A percentile compares a stretch with the other conserved stretches of the same genome.
Evolutionary conservation across 176 grass and related monocot genomes (phyloP).

Genomic region (Luzula sylvatica): DNA sequence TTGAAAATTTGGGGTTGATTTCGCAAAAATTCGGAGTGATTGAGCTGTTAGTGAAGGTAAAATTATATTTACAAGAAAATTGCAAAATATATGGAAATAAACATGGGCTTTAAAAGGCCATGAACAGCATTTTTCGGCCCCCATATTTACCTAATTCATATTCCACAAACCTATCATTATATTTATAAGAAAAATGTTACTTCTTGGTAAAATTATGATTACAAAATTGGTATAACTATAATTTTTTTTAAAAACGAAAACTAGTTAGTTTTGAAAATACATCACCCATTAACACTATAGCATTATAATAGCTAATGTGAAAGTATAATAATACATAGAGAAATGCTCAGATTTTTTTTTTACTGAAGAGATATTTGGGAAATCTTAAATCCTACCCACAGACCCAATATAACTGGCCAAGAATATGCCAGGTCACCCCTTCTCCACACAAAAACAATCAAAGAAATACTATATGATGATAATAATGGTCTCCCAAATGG

Average conservation of each 20-base stretch:
- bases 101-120: too few relatives aligned
- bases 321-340: not conserved
- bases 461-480: not conserved
- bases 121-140: too few relatives aligned
- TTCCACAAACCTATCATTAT: too few relatives aligned
- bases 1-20: not conserved
- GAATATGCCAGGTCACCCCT: constrained; percentile 5
- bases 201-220: too few relatives aligned
- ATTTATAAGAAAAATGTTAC: too few relatives aligned
- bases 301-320: not conserved
- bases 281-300: too few relatives aligned
- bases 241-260: too few relatives aligned
- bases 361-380: constrained; percentile 1
- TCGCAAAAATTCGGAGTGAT: not conserved
- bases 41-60: not conserved
- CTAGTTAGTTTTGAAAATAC: too few relatives aligned
- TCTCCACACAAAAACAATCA: constrained; percentile 13
- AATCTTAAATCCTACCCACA: constrained; percentile 14
- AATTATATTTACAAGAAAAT: too few relatives aligned
- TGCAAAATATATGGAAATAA: too few relatives aligned
- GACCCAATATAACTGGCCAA: not conserved
- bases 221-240: too few relatives aligned
- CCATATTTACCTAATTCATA: too few relatives aligned
- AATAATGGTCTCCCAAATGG: not conserved
- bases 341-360: not conserved